Base-by-base conservation (phyloP, 768 basidiomycete genomes). In the Hygrocybe coccinea region DNA sequence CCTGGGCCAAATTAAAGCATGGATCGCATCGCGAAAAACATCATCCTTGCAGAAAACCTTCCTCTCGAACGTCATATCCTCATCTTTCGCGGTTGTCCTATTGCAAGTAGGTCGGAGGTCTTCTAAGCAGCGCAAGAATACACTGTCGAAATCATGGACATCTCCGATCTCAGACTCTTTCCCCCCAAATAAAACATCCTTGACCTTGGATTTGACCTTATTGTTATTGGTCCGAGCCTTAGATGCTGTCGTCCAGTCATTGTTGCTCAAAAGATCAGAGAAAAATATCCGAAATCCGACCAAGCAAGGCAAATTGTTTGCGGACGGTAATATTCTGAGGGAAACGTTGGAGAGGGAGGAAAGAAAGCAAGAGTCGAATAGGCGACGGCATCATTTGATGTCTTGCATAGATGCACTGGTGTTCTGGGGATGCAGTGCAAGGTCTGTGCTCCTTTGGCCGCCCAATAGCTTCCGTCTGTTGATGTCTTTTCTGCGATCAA, bases 351-450 rank as follows among this genome's bases (percentile, higher is more conserved):
- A 71, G 56, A 65, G 65, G 60, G 52, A 67, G 29, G 65, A 64
- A 35, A 62, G 64, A 17, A 50, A 64, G 33, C 50, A 57, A 29
- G 60, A 64, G 33, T 64, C 60, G 2, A 61, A 50, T 22, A 57
- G 15, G 36, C 51, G 65, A 56, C 65, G 72, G 35, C 67, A 61
- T 55, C 61, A 54, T 22, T 53, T 79, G 57, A 73, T 79, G 1
- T 78, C 75, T 0, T 76, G 75, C 44, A 64, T 89, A 19, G 89
- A 91, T 63, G 82, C 84, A 0, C 62, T 89, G 10, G 69, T 87
- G 11, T 91, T 91, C 62, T 91, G 88, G 88, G 80, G 79, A 12
- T 83, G 83, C 61, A 87, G 86, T 56, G 85, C 87, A 33, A 83
- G 89, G 89, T 89, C 57, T 29, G 75, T 67, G 36, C 33, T 29